Percentiles rank a stretch among this genome's conserved stretches.
Evolutionary conservation across 805 yeast genomes (phyloP).

Genomic region (Candida ficus): DNA sequence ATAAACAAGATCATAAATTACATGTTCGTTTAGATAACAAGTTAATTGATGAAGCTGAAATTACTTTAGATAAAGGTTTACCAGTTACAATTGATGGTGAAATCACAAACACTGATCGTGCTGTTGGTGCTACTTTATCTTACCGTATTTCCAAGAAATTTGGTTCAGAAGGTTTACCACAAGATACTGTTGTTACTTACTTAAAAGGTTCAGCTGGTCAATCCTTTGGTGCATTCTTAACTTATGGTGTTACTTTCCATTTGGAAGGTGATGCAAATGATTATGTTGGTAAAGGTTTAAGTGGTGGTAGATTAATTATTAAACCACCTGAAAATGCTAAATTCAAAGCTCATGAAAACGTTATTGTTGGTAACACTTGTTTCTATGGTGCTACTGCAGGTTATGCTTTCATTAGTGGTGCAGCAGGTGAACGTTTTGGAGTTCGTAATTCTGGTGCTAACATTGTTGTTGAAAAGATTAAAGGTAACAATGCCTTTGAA

Average conservation of each 20-base stretch:
- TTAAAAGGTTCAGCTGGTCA: constrained; percentile 95
- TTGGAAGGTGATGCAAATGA: constrained; percentile 97
- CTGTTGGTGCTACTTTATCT: constrained; percentile 91
- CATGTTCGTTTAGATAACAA: constrained; percentile 94
- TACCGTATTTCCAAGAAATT: constrained; percentile 89
- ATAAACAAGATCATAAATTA: constrained; percentile 90
- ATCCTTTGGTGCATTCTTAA: constrained; percentile 96
- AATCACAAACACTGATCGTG: constrained; percentile 93
- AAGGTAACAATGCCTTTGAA: constrained; percentile 98
- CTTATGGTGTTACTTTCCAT: constrained; percentile 92
- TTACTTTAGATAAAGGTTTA: constrained; percentile 92
- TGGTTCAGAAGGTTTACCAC: constrained; percentile 92
- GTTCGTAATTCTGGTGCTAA: constrained; percentile 98
- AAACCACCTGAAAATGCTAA: constrained; percentile 83
- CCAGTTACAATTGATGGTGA: constrained; percentile 93
- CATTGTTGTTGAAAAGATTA: constrained; percentile 87
- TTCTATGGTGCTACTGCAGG: constrained; percentile 98
- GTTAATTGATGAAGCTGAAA: constrained; percentile 91
- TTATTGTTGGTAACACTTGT: constrained; percentile 95
- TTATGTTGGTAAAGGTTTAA: constrained; percentile 94
- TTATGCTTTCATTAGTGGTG: constrained; percentile 88
- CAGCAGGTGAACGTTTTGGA: constrained; percentile 97
- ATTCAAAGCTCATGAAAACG: constrained; percentile 94
- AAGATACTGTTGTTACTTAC: constrained; percentile 92
- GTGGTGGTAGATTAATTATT: constrained; percentile 91